Evolutionary conservation across 306 rosid genomes (phyloP), one percentile per base, ranked within the genome.

Genomic region (Vigna reflexopilosa): DNA sequence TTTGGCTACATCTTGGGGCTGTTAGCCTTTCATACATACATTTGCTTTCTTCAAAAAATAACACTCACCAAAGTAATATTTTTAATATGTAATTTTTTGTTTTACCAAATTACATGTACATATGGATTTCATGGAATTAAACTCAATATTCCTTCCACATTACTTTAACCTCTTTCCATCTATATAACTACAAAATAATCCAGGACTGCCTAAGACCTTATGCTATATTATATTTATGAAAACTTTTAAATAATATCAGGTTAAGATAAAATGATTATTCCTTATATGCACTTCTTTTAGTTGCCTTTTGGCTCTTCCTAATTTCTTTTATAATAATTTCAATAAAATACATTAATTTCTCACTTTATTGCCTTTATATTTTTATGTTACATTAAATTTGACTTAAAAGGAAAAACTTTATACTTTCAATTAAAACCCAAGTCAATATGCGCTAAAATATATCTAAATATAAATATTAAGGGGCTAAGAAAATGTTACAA

Each of bases 1-100:
- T 78, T 78, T 85, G 49, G 79, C 34, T 70, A 20, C 24, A 78
- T 75, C 77, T 70, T 44, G 62, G 86, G 82, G 84, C 15, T 61
- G 71, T 59, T 61, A 62, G 32, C 34, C 50, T 73, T 62, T 70
- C 70, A 78, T 73, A 42, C 72, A 42, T 81, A 68, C 63, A 74
- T 74, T 78, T 73, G 67, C 48, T 73, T 80, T 19, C 61, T 61
- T 59, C 79, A 42, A 55, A 30, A 77, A 30, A 77, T 34, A 16
- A 64, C 58, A 80, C 67, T 59, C 77, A 68, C 30, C 42, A 6
- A 9, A 45, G 55, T 73, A 73, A 56, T 47, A 55, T 45, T 20
- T 73, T 70, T 67, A 59, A 26, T 26, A 26, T 26, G 28, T 26
- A 26, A 26, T 1, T 26, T 26, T 26, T 45, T 17, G 19, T 20